These are phyloP conservation scores for Mallotus japonicus DNA, from an alignment of 441 rosid species.

Conservation along the genomic window DNA sequence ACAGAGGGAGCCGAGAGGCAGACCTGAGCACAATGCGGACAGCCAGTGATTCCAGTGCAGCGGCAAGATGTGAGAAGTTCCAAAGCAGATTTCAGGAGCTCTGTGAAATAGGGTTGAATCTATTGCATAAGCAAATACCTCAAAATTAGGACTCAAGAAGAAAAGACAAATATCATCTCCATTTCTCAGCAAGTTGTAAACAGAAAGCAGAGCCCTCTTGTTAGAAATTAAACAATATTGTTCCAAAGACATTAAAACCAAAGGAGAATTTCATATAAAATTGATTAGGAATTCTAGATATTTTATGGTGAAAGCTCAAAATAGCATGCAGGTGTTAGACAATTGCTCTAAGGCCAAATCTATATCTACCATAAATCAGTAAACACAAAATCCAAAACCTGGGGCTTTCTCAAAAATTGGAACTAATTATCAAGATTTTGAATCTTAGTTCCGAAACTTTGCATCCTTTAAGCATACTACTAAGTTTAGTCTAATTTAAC, in stretches of 20 bases:
- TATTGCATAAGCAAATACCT: constrained; percentile 27
- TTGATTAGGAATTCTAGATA: constrained; percentile 1
- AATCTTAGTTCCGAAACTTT: neutral
- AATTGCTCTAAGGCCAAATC: neutral
- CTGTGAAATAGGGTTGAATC: constrained; percentile 74
- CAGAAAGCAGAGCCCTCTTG: neutral
- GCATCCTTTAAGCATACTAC: neutral
- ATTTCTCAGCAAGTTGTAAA: neutral
- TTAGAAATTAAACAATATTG: constrained; percentile 4
- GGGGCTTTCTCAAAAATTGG: neutral
- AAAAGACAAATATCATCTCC: neutral
- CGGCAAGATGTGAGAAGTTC: constrained; percentile 64
- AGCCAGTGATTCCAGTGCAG: constrained; percentile 65
- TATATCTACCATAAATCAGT: neutral
- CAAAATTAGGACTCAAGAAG: constrained; percentile 21
- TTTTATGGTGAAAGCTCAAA: neutral
- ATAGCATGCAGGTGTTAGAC: too few relatives aligned
- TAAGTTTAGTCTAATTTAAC: neutral
- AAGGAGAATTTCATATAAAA: neutral
- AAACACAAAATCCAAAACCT: neutral
- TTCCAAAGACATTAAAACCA: neutral
- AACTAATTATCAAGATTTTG: neutral
- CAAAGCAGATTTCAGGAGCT: constrained; percentile 68
- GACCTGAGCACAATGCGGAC: constrained; percentile 87
- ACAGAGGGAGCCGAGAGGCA: neutral